These are phyloP conservation scores for Aureobasidium sp. DNA, from an alignment of 2,329 filamentous ascomycete species.

Conservation along the genomic window DNA sequence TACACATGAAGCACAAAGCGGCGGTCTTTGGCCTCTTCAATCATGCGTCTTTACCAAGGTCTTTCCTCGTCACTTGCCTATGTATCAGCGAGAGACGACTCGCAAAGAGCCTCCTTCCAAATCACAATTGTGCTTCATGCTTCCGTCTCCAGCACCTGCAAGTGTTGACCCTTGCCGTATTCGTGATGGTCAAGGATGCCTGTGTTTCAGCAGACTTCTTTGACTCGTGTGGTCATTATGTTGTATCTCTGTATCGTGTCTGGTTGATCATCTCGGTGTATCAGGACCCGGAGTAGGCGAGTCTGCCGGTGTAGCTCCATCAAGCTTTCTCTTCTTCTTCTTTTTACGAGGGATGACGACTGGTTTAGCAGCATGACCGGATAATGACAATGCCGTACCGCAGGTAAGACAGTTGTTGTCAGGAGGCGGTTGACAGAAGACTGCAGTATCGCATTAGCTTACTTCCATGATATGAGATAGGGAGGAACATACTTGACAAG, in stretches of 20 bases:
- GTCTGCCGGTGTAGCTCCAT: constrained; percentile 14
- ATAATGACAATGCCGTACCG: constrained; percentile 68
- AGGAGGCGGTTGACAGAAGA: constrained; percentile 64
- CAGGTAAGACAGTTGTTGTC: constrained; percentile 72
- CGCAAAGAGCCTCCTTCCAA: neutral
- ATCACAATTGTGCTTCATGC: neutral
- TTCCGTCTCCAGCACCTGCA: neutral
- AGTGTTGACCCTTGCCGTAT: neutral
- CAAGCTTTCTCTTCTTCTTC: constrained; percentile 53
- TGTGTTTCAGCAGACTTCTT: neutral
- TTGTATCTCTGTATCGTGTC: neutral
- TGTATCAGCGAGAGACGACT: neutral
- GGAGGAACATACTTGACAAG: constrained; percentile 56
- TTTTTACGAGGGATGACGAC: constrained; percentile 64
- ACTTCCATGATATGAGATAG: no score
- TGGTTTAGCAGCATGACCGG: constrained; percentile 65
- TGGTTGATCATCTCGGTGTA: neutral
- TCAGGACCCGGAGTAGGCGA: constrained; percentile 2
- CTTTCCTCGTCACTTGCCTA: neutral
- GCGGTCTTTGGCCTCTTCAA: neutral
- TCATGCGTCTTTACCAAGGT: neutral
- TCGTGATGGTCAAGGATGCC: neutral
- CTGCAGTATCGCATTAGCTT: constrained; percentile 18
- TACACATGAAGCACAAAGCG: no score
- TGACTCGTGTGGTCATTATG: no score